Evolutionary conservation across 257 asterid species (phyloP), one percentile per base, ranked within the genome.

Genomic region (Ophiorrhiza pumila): DNA sequence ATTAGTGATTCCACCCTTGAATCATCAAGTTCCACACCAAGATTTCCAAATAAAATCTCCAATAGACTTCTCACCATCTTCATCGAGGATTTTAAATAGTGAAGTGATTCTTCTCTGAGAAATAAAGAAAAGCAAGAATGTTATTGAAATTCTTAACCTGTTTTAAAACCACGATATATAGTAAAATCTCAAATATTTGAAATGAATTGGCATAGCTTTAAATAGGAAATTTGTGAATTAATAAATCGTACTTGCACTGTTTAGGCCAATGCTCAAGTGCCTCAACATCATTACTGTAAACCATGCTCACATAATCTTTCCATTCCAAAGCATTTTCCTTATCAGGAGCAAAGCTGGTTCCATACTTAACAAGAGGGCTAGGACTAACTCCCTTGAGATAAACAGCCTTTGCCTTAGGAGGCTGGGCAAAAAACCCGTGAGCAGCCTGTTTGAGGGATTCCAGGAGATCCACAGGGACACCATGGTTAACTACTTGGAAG

Each of bases 241-340:
- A 46, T 18, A 20, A 45, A 10, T 70, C 76, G 69, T 80, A 83
- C 82, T 62, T 77, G 87, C 82, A 80, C 0, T 39, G 59, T 22
- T 58, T 56, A 31, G 87, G 87, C 87, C 87, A 80, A 56, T 77
- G 80, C 23, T 73, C 41, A 41, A 67, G 82, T 7, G 87, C 84
- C 53, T 83, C 84, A n/a, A 43, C 69, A 62, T 83, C 84, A 59
- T 71, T 83, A n/a, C 84, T 79, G 41, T 83, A 83, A 29, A 71
- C 61, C 84, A 83, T 77, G 68, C 78, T 83, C 17, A 80, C n/a
- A 77, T 76, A 80, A 71, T 83, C 87, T 70, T 80, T 83, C 82
- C 87, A 83, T 71, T 83, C 87, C 79, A 83, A 52, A 61, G 82
- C 80, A 58, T 73, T 83, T 58, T 83, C 84, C 42, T 71, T 80